These are phyloP conservation scores for Ilyonectria robusta DNA, from an alignment of 2,329 filamentous ascomycete genomes.

Conservation along the genomic window DNA sequence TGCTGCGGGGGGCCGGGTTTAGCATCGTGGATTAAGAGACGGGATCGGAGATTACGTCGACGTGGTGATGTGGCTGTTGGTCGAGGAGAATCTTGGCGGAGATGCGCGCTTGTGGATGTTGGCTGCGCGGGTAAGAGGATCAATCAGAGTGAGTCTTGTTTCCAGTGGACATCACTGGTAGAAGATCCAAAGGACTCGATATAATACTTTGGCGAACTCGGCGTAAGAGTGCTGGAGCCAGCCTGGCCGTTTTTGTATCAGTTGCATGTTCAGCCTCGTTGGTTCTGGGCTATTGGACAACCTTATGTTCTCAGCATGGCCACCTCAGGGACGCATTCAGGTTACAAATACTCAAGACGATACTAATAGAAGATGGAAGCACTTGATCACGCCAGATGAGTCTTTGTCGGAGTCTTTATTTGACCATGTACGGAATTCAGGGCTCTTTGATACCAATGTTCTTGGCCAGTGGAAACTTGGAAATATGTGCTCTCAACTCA, in stretches of 20 bases:
- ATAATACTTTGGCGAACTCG: background rate
- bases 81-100: background rate
- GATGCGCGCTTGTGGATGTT: slow-evolving; percentile 8
- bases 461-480: no score
- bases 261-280: background rate
- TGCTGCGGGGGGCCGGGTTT: slow-evolving; percentile 9
- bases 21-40: slow-evolving; percentile 6
- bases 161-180: background rate
- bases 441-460: background rate
- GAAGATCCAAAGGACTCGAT: background rate
- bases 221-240: background rate
- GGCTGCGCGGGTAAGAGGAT: background rate
- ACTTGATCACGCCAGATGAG: background rate
- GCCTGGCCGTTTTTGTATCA: background rate
- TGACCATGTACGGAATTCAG: no score
- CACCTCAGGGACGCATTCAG: background rate
- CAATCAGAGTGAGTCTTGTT: background rate
- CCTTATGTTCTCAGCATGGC: background rate
- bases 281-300: background rate
- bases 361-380: background rate
- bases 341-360: background rate
- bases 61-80: slow-evolving; percentile 6
- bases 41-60: slow-evolving; percentile 6
- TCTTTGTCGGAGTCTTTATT: background rate
- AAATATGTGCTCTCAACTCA: slow-evolving; percentile 29